Conservation (phyloP, 768 basidiomycete genomes). For the Galerina marginata region DNA sequence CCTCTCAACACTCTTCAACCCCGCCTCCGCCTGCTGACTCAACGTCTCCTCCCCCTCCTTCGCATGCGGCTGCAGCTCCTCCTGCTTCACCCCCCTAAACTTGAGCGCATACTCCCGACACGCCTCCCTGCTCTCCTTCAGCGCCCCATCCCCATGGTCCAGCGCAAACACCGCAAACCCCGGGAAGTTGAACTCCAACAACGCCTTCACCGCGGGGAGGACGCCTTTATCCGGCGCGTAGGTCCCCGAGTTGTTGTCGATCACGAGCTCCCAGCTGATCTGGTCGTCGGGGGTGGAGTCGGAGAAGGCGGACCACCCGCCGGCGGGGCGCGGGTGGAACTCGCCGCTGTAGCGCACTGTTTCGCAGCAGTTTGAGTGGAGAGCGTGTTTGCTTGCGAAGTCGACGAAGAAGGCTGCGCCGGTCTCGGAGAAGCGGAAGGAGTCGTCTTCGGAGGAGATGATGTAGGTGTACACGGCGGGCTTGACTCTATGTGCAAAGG, state of each 20-base stretch:
- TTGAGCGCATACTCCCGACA: conserved; percentile 70
- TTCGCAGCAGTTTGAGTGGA: conserved; percentile 76
- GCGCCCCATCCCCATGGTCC: conserved; percentile 57
- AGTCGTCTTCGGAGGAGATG: conserved; percentile 75
- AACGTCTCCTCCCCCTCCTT: conserved; percentile 60
- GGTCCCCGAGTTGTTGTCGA: conserved; percentile 88
- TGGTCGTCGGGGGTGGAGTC: conserved; percentile 58
- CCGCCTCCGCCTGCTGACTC: conserved; percentile 15
- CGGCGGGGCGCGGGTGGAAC: conserved; percentile 76
- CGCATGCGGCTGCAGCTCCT: conserved; percentile 70
- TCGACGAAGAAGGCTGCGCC: conserved; percentile 88
- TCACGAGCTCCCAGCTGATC: conserved; percentile 79
- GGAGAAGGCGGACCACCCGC: conserved; percentile 68
- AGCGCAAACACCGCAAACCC: conserved; percentile 62
- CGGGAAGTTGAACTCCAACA: conserved; percentile 77
- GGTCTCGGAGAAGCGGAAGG: conserved; percentile 85
- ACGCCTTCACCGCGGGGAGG: conserved; percentile 61
- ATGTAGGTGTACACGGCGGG: conserved; percentile 89
- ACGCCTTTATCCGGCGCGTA: conserved; percentile 75
- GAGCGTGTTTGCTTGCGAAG: conserved; percentile 85
- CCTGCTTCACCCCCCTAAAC: conserved; percentile 59
- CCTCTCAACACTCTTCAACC: not conserved
- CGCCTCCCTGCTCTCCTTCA: conserved; percentile 65
- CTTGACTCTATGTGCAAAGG: conserved; percentile 58
- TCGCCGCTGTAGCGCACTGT: conserved; percentile 77